These are phyloP conservation scores for Pseudisothecium myosuroides DNA, from an alignment of 225 moss, liverwort and hornwort species.

Conservation along the genomic window DNA sequence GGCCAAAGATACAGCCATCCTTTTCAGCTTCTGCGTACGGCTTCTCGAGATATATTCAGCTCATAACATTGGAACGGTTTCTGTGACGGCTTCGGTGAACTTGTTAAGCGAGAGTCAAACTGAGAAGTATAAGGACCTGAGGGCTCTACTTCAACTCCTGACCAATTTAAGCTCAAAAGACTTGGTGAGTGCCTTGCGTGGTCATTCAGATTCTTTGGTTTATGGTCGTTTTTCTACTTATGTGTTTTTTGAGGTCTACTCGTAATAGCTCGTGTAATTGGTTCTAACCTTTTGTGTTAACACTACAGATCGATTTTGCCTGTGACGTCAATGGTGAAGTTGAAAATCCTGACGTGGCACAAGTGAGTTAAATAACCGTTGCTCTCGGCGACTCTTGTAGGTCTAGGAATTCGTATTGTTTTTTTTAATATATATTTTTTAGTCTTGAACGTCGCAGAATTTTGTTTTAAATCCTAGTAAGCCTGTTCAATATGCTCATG, in stretches of 20 bases:
- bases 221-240: background rate
- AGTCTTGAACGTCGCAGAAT: background rate
- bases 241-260: background rate
- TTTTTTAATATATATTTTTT: background rate
- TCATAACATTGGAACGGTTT: conserved; percentile 96
- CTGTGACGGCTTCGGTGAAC: conserved; percentile 74
- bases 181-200: conserved; percentile 47
- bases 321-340: conserved; percentile 84
- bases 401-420: background rate
- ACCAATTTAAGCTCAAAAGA: conserved; percentile 97
- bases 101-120: conserved; percentile 81
- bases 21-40: conserved; percentile 95
- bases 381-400: background rate
- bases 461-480: background rate
- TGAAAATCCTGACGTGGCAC: conserved; percentile 98
- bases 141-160: conserved; percentile 94
- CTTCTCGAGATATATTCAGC: conserved; percentile 97
- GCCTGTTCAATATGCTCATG: background rate
- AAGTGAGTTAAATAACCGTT: conserved; percentile 45
- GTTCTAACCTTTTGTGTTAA: conserved; percentile 1
- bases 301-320: conserved; percentile 84
- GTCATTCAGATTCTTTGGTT: background rate
- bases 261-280: background rate
- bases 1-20: conserved; percentile 82
- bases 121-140: conserved; percentile 97